Evolutionary conservation across 2,329 filamentous ascomycete genomes (phyloP).

Genomic region (Xylaria sp.): DNA sequence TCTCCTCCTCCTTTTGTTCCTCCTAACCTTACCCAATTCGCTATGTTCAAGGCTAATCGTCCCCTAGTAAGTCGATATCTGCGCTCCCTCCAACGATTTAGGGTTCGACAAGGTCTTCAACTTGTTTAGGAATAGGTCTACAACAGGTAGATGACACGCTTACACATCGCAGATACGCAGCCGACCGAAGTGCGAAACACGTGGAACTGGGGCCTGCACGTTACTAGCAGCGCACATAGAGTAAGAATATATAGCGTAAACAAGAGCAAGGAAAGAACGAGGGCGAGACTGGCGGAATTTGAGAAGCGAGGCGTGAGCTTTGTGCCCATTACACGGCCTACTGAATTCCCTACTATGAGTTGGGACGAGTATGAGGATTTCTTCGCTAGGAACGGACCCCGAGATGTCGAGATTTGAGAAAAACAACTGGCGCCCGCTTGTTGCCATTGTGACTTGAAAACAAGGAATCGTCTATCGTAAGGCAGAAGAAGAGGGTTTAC

Average conservation of each 20-base stretch:
- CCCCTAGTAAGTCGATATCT: constrained; percentile 6
- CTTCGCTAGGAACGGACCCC: constrained; percentile 32
- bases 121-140: no score
- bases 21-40: not conserved
- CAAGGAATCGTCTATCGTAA: not conserved
- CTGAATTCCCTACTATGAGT: constrained; percentile 33
- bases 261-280: constrained; percentile 53
- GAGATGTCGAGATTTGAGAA: constrained; percentile 34
- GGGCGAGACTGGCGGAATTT: constrained; percentile 55
- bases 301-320: constrained; percentile 55
- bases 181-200: constrained; percentile 58
- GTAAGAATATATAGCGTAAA: constrained; percentile 69
- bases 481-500: no score
- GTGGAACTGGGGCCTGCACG: constrained; percentile 71
- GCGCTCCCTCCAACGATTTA: no score
- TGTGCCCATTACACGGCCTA: constrained; percentile 54
- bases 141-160: not conserved
- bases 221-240: constrained; percentile 66
- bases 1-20: not conserved
- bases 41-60: not conserved
- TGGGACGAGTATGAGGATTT: constrained; percentile 36
- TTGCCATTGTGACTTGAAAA: not conserved
- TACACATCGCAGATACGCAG: constrained; percentile 59
- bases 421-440: no score
- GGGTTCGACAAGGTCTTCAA: no score